Evolutionary conservation across 768 basidiomycete species (phyloP), one percentile per base, ranked within the genome.

Genomic region (Brasilioporus rufonigricans): DNA sequence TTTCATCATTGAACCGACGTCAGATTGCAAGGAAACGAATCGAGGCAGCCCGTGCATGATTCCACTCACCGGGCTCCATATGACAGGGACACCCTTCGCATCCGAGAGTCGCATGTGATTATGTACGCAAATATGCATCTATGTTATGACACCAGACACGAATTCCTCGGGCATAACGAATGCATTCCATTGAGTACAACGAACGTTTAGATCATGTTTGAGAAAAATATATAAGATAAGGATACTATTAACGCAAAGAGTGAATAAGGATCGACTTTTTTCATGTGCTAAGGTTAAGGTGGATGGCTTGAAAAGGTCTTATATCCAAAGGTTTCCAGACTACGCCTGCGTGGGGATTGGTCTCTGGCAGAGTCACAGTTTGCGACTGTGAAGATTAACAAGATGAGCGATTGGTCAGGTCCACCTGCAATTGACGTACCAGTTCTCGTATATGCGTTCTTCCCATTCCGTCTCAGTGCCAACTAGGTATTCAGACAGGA

Each of bases 11-110:
- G 61, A 92, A 93, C 82, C 80, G 91, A 73, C 78, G 90, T 75
- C 91, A 93, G 72, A 76, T 93, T 26, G 91, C 91, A 62, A 83
- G 91, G 77, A 89, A 78, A 80, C 84, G 91, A 65, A 92, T 93
- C 66, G 89, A 91, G 77, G 92, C 92, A 65, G 84, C 79, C 35
- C 88, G 91, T 64, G 73, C 73, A 73, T 82, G 75, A 75, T 53
- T 50, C 54, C 58, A 63, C 59, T 63, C 62, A 52, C 57, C 53
- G 60, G 41, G 60, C 38, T 26, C 32, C 49, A 7, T 36, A 36
- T 44, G 48, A 38, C 39, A 40, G 40, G 48, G 44, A 55, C 55
- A 35, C 65, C 70, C 55, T 51, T 56, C 46, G 36, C 54, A 62
- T 33, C 41, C 36, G 11, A 40, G 27, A 53, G 27, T 48, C 32